Conservation (phyloP, 139 green algal genomes). For the Gonium pectorale region DNA sequence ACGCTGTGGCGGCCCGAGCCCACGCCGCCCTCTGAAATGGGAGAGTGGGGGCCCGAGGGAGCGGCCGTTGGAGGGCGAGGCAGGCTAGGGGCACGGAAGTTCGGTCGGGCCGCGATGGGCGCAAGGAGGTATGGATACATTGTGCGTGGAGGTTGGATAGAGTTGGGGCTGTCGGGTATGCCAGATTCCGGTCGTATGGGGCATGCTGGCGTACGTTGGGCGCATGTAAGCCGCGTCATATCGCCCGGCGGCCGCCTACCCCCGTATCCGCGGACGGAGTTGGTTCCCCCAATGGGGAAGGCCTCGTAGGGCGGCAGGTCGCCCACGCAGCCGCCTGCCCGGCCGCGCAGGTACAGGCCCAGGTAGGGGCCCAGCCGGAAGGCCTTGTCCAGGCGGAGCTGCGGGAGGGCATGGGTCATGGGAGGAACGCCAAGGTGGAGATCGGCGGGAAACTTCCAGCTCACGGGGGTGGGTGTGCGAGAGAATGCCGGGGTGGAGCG, state of each 20-base stretch:
- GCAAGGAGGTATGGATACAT: no score
- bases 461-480: no score
- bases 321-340: constrained; percentile 80
- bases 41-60: not conserved
- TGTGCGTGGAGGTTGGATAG: no score
- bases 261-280: constrained; percentile 89
- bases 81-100: no score
- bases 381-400: constrained; percentile 70
- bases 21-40: constrained; percentile 85
- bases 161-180: no score
- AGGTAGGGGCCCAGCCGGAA: constrained; percentile 66
- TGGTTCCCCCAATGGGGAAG: constrained; percentile 95
- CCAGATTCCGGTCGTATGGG: no score
- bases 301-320: constrained; percentile 98
- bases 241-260: constrained; percentile 45
- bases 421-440: not conserved
- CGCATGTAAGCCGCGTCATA: no score
- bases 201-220: no score
- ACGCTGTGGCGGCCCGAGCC: constrained; percentile 89
- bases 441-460: no score
- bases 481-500: no score
- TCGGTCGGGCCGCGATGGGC: no score
- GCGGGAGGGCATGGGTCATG: not conserved
- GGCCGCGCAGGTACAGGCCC: constrained; percentile 60
- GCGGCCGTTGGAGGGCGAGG: not conserved